Percentiles rank a stretch among this genome's conserved stretches.
Conservation (phyloP, 169 alveolate genomes). For the Cryptosporidium parvum region DNA sequence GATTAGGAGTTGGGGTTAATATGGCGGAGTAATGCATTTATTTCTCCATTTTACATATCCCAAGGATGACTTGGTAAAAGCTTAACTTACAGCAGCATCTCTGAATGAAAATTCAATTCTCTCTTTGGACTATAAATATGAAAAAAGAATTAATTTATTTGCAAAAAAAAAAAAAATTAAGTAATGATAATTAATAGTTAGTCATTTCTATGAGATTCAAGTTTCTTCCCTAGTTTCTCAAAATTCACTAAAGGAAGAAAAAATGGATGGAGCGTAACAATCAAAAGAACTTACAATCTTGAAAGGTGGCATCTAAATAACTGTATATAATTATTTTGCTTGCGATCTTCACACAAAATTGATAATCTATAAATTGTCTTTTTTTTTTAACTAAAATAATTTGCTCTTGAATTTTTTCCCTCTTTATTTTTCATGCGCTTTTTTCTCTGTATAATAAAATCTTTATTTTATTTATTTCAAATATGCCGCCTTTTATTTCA, state of each 20-base stretch:
- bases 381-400: not conserved
- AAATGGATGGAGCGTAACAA: not conserved
- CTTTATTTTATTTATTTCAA: not conserved
- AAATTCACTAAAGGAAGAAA: too few relatives aligned
- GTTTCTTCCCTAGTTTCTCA: not conserved
- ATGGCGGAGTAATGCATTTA: not conserved
- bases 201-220: not conserved
- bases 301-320: conserved; percentile 1
- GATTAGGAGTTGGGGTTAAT: not conserved
- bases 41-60: not conserved
- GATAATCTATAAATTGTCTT: not conserved
- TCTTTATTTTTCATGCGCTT: not conserved
- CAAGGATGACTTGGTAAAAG: not conserved
- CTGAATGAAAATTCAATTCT: conserved; percentile 54
- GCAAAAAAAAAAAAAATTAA: not conserved
- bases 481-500: not conserved
- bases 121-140: conserved; percentile 21
- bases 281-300: conserved; percentile 1
- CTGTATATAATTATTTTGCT: not conserved
- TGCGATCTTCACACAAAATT: not conserved
- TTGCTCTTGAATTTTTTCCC: not conserved
- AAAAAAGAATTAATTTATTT: not conserved
- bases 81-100: conserved; percentile 64
- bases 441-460: not conserved
- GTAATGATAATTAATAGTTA: not conserved